These are phyloP conservation scores for Hypoxylon sp. DNA, from an alignment of 2,329 filamentous ascomycete genomes.

Conservation along the genomic window DNA sequence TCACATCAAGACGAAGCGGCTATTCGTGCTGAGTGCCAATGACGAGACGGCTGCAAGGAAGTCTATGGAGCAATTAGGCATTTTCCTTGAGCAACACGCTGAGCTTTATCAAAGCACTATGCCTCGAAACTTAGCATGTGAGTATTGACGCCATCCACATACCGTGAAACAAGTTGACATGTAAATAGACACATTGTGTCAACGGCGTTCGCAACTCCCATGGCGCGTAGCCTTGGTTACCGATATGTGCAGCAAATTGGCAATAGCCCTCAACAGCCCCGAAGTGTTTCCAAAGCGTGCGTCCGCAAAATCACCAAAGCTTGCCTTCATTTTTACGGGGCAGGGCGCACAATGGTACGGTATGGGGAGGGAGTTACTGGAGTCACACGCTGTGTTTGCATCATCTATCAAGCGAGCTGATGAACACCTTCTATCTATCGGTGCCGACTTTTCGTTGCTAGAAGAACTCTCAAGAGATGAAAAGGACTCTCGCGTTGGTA, in stretches of 20 bases:
- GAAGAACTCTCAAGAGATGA: slow-evolving; percentile 45
- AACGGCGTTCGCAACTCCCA: slow-evolving; percentile 51
- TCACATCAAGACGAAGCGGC: slow-evolving; percentile 38
- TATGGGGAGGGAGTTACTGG: slow-evolving; percentile 55
- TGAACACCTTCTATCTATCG: slow-evolving; percentile 33
- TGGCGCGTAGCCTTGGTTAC: slow-evolving; percentile 46
- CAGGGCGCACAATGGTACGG: slow-evolving; percentile 57
- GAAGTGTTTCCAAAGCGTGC: slow-evolving; percentile 46
- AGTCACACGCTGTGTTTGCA: slow-evolving; percentile 40
- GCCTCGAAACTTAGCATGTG: slow-evolving; percentile 51
- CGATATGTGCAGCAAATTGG: slow-evolving; percentile 44
- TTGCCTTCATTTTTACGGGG: slow-evolving; percentile 56
- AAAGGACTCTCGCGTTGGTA: slow-evolving; percentile 45
- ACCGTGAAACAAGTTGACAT: slow-evolving; percentile 5
- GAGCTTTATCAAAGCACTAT: slow-evolving; percentile 47
- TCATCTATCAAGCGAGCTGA: slow-evolving; percentile 41
- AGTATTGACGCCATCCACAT: slow-evolving; percentile 13
- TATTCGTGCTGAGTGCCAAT: slow-evolving; percentile 43
- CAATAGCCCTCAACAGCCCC: slow-evolving; percentile 47
- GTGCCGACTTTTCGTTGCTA: slow-evolving; percentile 48
- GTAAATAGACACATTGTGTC: slow-evolving; percentile 49
- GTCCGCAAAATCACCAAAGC: slow-evolving; percentile 41
- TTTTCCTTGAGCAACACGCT: slow-evolving; percentile 48
- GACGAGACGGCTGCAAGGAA: slow-evolving; percentile 44
- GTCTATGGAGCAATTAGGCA: slow-evolving; percentile 47